Percentiles rank a stretch among this genome's conserved stretches.
These are phyloP conservation scores for Entomortierella chlamydospora DNA, from an alignment of 192 early-diverging fungal species.

Conservation along the genomic window DNA sequence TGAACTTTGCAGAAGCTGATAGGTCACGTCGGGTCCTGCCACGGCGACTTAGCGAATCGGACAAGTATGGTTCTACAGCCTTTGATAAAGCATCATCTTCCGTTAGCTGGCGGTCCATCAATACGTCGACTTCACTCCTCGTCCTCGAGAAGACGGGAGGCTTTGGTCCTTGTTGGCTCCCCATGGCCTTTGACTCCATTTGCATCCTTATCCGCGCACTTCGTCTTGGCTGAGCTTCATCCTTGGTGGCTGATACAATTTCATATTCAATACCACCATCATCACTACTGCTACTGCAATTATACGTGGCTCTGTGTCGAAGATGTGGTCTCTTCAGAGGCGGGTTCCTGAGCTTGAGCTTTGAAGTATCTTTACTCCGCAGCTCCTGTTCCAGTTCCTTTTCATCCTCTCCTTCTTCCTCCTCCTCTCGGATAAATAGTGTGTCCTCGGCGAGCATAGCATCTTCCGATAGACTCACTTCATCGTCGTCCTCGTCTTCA, in stretches of 20 bases:
- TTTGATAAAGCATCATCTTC: conserved; percentile 46
- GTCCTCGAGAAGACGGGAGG: background rate
- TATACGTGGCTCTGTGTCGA: background rate
- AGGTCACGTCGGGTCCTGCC: conserved; percentile 21
- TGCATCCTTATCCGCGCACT: conserved; percentile 18
- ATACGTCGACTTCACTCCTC: conserved; percentile 1
- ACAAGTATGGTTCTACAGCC: conserved; percentile 47
- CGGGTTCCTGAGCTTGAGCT: background rate
- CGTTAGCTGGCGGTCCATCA: conserved; percentile 1
- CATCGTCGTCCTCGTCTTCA: conserved; percentile 18
- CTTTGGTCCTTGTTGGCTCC: too few species aligned
- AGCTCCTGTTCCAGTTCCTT: background rate
- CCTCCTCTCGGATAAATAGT: background rate
- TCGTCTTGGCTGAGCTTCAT: background rate
- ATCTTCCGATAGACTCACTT: conserved; percentile 2
- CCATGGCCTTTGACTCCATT: background rate
- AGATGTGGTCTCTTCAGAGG: conserved; percentile 1
- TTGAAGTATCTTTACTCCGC: too few species aligned
- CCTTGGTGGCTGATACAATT: background rate
- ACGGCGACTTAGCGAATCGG: conserved; percentile 45
- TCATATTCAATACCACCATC: background rate
- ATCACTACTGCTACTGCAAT: background rate
- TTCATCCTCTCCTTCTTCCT: background rate
- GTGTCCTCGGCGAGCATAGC: background rate
- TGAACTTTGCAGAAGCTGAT: background rate